phyloP scores from a whole-genome alignment of 1,139 yeast genomes.

The Wickerhamiella pararugosa region DNA sequence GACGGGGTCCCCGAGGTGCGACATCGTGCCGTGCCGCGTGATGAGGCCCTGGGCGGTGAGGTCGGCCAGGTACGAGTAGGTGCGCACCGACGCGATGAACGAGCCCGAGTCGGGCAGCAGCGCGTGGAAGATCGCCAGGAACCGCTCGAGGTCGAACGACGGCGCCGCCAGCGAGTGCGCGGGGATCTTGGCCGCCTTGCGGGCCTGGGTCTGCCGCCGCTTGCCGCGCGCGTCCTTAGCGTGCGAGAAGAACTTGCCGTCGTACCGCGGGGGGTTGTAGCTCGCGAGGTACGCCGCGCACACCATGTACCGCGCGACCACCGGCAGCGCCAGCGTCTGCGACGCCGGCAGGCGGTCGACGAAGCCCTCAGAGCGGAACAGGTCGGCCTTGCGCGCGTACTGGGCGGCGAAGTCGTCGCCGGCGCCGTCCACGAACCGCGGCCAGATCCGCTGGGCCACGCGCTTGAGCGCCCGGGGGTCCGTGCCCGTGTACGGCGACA shows the following conservation, averaged over 20 bases:
- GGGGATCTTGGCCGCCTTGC: constrained; percentile 34
- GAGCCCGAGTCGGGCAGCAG: constrained; percentile 23
- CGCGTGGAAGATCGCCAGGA: constrained; percentile 50
- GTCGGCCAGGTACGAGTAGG: constrained; percentile 47
- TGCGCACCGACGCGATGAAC: constrained; percentile 33
- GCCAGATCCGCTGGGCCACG: constrained; percentile 37
- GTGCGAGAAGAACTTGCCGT: constrained; percentile 44
- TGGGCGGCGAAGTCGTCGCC: constrained; percentile 33
- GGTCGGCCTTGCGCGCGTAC: constrained; percentile 23
- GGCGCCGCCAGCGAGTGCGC: constrained; percentile 43
- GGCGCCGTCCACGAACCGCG: constrained; percentile 27
- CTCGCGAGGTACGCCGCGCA: constrained; percentile 63
- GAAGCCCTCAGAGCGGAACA: constrained; percentile 11
- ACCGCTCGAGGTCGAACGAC: constrained; percentile 50
- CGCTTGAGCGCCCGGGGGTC: constrained; percentile 33
- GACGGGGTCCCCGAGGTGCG: constrained; percentile 38
- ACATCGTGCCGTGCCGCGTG: constrained; percentile 19
- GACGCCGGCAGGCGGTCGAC: constrained; percentile 3
- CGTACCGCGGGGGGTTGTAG: constrained; percentile 43
- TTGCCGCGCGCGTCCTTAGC: constrained; percentile 36
- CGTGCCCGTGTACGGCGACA: constrained; percentile 39
- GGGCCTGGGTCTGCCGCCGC: constrained; percentile 30
- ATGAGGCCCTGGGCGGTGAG: constrained; percentile 41
- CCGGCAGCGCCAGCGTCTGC: constrained; percentile 27
- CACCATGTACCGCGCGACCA: constrained; percentile 42